Base-by-base conservation (phyloP, 495 filamentous ascomycete species). In the Antarctomyces pellizariae region DNA sequence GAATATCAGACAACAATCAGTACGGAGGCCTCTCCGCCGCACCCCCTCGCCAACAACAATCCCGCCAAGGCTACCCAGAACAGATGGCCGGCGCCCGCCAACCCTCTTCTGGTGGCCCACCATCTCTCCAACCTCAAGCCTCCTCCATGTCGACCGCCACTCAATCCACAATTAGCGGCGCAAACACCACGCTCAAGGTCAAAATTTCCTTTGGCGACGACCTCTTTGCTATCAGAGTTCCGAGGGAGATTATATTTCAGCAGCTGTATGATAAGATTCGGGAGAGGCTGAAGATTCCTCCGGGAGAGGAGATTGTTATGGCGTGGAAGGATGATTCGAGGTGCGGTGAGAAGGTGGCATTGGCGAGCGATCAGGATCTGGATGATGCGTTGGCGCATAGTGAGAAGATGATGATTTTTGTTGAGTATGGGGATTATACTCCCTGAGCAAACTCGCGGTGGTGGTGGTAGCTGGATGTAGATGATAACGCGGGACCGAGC, bases 191-290 rank as follows among this genome's bases (percentile, higher is more conserved):
- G 55, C 67, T 91, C 51, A 95, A 92, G 48, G 75, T 97, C 44
- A 97, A 97, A 52, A 71, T 93, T 19, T 83, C 74, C 49, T 89
- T 78, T 53, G 65, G 75, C 36, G 75, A 86, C 38, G 83, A 93
- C 36, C 59, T 82, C 32, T 82, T 92, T 37, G 73, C 83, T 22
- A 82, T 97, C 39, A 71, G 82, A 22, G 72, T 95, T 20, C 77
- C 84, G 2, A 59, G 56, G 3, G 71, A 84, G 22, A 75, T 90
- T 36, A 64, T 55, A 35, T 83, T 73, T 50, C 57, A 61, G 37
- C 71, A 76, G 34, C 60, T 97, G 21, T 71, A 70, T 31, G 80
- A 93, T 29, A 79, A 77, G 39, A 62, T 86, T 16, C 55, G 56
- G 25, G 79, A 83, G 19, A 64, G 79, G 4, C 54, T 82, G 19